These are phyloP conservation scores for Nepenthes mirabilis DNA, from an alignment of 148 eudicot species.

Conservation along the genomic window DNA sequence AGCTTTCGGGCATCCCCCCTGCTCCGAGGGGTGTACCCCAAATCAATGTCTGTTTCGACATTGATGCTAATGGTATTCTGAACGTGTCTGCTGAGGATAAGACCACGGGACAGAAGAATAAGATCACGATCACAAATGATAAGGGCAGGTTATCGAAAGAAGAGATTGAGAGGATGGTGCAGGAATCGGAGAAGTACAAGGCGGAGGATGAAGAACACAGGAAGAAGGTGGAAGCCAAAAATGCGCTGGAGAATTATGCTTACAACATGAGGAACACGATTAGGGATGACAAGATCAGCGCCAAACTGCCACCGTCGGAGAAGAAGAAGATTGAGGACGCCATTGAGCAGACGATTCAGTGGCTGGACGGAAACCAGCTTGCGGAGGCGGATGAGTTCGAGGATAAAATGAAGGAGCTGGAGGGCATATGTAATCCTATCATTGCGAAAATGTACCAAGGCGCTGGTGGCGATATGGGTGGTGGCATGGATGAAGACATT, in stretches of 20 bases:
- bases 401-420: too few species aligned
- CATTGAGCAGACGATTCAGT: constrained; percentile 1
- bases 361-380: constrained; percentile 11
- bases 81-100: constrained; percentile 11
- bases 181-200: constrained; percentile 10
- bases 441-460: too few species aligned
- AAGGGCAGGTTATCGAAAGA: background rate
- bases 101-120: constrained; percentile 8
- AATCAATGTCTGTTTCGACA: too few species aligned
- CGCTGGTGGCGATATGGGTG: constrained; percentile 3
- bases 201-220: constrained; percentile 9
- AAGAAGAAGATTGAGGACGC: constrained; percentile 12
- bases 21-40: too few species aligned
- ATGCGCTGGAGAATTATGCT: background rate
- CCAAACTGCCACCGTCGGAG: constrained; percentile 2
- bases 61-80: background rate
- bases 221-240: constrained; percentile 3
- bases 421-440: too few species aligned
- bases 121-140: constrained; percentile 10
- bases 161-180: constrained; percentile 1
- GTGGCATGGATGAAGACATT: too few species aligned
- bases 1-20: too few species aligned
- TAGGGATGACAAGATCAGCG: constrained; percentile 3
- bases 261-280: too few species aligned
- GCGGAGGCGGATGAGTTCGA: background rate